Conservation (phyloP, 2,329 filamentous ascomycete species). For the Exophiala sideris region DNA sequence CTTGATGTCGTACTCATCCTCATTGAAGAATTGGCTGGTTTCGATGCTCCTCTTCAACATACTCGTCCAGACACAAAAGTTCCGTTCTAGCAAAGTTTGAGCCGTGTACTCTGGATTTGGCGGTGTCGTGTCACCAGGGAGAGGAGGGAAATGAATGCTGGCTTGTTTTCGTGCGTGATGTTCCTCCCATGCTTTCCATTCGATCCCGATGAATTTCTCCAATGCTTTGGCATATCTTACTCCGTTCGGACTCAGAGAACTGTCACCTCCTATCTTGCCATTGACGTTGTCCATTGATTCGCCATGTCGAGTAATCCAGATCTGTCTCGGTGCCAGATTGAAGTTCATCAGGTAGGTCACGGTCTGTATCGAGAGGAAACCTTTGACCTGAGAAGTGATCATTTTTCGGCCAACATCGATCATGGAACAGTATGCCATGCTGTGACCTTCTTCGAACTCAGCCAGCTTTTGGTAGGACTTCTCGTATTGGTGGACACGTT, state of each 20-base stretch:
- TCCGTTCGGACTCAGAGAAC: slow-evolving; percentile 76
- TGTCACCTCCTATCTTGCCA: slow-evolving; percentile 89
- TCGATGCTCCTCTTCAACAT: slow-evolving; percentile 91
- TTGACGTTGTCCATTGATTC: slow-evolving; percentile 83
- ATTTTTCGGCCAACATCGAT: slow-evolving; percentile 95
- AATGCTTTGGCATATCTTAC: slow-evolving; percentile 74
- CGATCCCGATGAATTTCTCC: slow-evolving; percentile 76
- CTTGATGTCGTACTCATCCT: slow-evolving; percentile 94
- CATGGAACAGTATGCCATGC: slow-evolving; percentile 96
- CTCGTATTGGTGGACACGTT: slow-evolving; percentile 87
- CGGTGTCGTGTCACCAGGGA: slow-evolving; percentile 85
- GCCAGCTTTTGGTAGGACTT: slow-evolving; percentile 90
- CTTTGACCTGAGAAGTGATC: slow-evolving; percentile 82
- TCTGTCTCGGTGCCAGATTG: slow-evolving; percentile 90
- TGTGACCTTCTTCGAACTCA: slow-evolving; percentile 82
- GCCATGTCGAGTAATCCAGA: slow-evolving; percentile 96
- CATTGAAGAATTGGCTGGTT: slow-evolving; percentile 85
- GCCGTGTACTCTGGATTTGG: slow-evolving; percentile 76
- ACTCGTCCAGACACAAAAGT: slow-evolving; percentile 97
- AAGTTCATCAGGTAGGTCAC: slow-evolving; percentile 96
- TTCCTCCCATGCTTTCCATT: slow-evolving; percentile 76
- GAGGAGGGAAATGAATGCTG: slow-evolving; percentile 79
- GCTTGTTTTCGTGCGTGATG: slow-evolving; percentile 76
- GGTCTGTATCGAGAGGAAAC: slow-evolving; percentile 87
- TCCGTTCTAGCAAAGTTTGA: slow-evolving; percentile 61